Evolutionary conservation across 1,139 yeast genomes (phyloP).

Genomic region (Scheffersomyces lignicola): DNA sequence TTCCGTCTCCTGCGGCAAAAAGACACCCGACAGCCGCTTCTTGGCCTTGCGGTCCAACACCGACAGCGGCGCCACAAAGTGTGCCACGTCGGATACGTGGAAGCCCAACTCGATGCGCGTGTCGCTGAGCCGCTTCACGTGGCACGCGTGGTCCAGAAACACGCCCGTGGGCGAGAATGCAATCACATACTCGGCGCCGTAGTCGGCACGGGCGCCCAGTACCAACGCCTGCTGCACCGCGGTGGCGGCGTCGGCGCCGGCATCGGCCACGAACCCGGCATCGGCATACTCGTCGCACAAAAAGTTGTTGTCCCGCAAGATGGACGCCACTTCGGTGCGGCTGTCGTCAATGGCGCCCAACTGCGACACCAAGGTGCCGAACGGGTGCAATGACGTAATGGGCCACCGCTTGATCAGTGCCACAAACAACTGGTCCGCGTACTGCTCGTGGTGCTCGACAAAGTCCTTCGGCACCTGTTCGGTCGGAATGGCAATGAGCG

Average conservation of each 20-base stretch:
- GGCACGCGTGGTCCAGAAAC: slow-evolving; percentile 76
- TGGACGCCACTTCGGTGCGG: slow-evolving; percentile 81
- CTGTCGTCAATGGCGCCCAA: slow-evolving; percentile 80
- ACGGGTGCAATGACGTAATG: slow-evolving; percentile 95
- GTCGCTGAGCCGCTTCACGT: slow-evolving; percentile 59
- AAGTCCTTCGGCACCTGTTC: slow-evolving; percentile 97
- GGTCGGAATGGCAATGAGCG: slow-evolving; percentile 95
- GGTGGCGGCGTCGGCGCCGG: slow-evolving; percentile 24
- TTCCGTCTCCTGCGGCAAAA: slow-evolving; percentile 76
- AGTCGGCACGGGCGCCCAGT: slow-evolving; percentile 51
- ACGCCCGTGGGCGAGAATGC: slow-evolving; percentile 64
- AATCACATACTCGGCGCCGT: slow-evolving; percentile 61
- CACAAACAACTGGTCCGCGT: slow-evolving; percentile 80
- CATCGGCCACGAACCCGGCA: slow-evolving; percentile 37
- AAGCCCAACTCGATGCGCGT: slow-evolving; percentile 72
- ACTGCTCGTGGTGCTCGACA: slow-evolving; percentile 85
- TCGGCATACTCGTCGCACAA: slow-evolving; percentile 82
- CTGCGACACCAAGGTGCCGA: slow-evolving; percentile 88
- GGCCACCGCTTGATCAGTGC: slow-evolving; percentile 99
- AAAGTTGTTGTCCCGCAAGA: slow-evolving; percentile 90
- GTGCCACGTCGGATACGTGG: slow-evolving; percentile 79
- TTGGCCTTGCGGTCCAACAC: slow-evolving; percentile 85
- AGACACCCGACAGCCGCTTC: slow-evolving; percentile 87
- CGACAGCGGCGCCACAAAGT: slow-evolving; percentile 69
- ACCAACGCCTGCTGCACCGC: slow-evolving; percentile 29